Conservation (phyloP, 345 rosid species). For the Sapria himalayana region DNA sequence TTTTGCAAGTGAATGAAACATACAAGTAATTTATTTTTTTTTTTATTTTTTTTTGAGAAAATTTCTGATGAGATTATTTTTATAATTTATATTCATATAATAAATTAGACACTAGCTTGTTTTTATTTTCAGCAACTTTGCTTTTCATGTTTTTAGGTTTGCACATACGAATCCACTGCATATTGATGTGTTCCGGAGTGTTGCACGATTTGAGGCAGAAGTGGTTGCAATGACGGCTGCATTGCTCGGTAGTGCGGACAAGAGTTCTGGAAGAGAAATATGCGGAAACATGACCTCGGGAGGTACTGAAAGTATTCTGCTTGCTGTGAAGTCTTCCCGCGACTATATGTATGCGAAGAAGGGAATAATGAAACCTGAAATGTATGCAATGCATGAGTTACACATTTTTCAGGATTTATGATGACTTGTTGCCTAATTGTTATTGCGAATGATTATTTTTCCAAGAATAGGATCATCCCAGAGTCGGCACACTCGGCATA, state of each 20-base stretch:
- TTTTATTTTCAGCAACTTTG: too few relatives aligned
- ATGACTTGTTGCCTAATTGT: slow-evolving; percentile 5
- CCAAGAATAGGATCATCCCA: slow-evolving; percentile 60
- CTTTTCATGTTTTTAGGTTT: slow-evolving; percentile 87
- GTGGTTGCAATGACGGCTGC: slow-evolving; percentile 94
- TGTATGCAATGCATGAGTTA: slow-evolving; percentile 18
- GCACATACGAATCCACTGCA: slow-evolving; percentile 92
- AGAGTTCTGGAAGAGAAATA: slow-evolving; percentile 55
- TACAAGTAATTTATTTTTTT: too few relatives aligned
- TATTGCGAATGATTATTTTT: slow-evolving; percentile 8
- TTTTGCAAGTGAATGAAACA: too few relatives aligned
- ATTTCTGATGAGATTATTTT: too few relatives aligned
- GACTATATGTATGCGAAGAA: slow-evolving; percentile 78
- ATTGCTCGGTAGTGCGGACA: slow-evolving; percentile 51
- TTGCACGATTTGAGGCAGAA: slow-evolving; percentile 78
- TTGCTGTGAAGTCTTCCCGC: slow-evolving; percentile 85
- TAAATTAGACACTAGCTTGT: too few relatives aligned
- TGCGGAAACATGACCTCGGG: slow-evolving; percentile 99
- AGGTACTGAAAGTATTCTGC: slow-evolving; percentile 87
- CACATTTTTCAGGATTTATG: slow-evolving; percentile 1
- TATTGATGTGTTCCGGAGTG: slow-evolving; percentile 67
- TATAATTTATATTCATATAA: too few relatives aligned
- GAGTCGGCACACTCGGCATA: slow-evolving; percentile 93
- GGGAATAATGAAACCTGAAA: slow-evolving; percentile 81
- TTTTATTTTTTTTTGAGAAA: too few relatives aligned